These are phyloP conservation scores for Corylus americana DNA, from an alignment of 306 rosid species.

Conservation along the genomic window DNA sequence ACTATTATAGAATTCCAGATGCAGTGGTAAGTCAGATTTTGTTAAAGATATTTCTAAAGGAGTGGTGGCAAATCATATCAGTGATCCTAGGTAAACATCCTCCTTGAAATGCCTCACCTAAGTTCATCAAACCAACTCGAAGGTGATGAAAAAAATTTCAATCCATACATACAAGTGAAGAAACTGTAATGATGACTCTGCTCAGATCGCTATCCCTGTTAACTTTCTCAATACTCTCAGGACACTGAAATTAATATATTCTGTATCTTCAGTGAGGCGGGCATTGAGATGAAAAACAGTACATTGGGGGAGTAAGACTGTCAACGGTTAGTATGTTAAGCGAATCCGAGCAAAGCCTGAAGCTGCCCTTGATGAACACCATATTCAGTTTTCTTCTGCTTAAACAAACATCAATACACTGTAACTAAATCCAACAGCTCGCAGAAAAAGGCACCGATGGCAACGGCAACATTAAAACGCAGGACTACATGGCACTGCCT, in stretches of 20 bases:
- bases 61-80: not conserved
- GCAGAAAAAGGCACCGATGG: conserved; percentile 22
- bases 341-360: conserved; percentile 31
- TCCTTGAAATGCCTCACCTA: not conserved
- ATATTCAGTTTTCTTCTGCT: conserved; percentile 27
- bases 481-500: conserved; percentile 25
- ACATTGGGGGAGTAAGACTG: conserved; percentile 18
- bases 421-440: conserved; percentile 41
- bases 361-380: conserved; percentile 28
- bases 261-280: conserved; percentile 31
- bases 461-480: conserved; percentile 26
- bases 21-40: not conserved
- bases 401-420: conserved; percentile 21
- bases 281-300: conserved; percentile 20
- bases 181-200: conserved; percentile 39
- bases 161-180: conserved; percentile 31
- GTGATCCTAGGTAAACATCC: not conserved
- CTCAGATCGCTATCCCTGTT: conserved; percentile 42
- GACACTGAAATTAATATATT: conserved; percentile 25
- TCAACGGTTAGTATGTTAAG: conserved; percentile 35
- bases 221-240: conserved; percentile 42
- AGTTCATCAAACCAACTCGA: conserved; percentile 21
- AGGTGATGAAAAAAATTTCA: not conserved
- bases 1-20: no score
- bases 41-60: not conserved